phyloP scores from a whole-genome alignment of 2,329 filamentous ascomycete genomes.

The Sporothrix inflata region DNA sequence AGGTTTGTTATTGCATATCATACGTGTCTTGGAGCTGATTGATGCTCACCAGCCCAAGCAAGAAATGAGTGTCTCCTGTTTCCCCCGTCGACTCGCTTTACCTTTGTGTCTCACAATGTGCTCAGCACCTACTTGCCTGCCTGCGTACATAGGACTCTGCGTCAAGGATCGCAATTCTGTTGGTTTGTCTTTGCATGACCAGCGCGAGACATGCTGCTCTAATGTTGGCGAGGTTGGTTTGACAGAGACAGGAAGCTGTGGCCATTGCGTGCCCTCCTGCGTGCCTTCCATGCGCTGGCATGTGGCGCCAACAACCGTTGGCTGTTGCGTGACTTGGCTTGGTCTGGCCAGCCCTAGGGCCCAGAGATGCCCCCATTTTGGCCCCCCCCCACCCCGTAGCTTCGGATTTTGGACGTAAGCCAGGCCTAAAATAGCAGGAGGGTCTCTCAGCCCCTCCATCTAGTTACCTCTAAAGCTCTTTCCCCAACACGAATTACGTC shows the following conservation, averaged over 20 bases:
- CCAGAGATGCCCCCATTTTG: not conserved
- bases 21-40: no score
- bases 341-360: constrained; percentile 2
- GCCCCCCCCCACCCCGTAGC: no score
- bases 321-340: not conserved
- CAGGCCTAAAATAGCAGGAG: constrained; percentile 18
- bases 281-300: not conserved
- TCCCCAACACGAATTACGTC: constrained; percentile 12
- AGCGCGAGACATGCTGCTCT: not conserved
- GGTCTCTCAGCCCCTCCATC: constrained; percentile 15
- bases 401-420: constrained; percentile 1
- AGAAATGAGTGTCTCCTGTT: no score
- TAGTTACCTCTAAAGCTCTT: not conserved
- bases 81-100: no score
- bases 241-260: not conserved
- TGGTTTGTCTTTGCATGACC: not conserved
- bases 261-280: not conserved
- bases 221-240: not conserved
- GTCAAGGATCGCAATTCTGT: not conserved
- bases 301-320: not conserved
- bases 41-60: no score
- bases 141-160: not conserved
- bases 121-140: no score
- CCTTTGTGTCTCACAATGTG: no score
- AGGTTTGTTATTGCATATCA: not conserved